Evolutionary conservation across 2,329 filamentous ascomycete genomes (phyloP).

Genomic region (Sclerotiophoma versabilis): DNA sequence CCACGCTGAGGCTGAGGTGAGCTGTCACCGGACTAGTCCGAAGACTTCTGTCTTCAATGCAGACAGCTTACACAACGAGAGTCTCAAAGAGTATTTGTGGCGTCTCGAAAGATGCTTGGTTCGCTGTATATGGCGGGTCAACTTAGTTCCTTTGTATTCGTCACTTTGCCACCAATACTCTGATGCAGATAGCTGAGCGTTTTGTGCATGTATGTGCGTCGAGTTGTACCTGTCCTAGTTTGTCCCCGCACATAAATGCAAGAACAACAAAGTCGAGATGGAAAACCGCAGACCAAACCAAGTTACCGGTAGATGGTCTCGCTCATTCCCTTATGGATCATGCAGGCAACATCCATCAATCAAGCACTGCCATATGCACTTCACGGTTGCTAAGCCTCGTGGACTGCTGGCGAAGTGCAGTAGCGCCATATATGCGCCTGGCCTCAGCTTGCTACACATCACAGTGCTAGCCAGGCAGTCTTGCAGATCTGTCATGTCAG

Average conservation of each 20-base stretch:
- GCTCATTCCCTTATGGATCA: background rate
- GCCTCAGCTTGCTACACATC: background rate
- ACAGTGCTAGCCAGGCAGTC: conserved; percentile 1
- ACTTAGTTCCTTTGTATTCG: background rate
- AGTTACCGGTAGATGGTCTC: background rate
- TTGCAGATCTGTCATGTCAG: conserved; percentile 2
- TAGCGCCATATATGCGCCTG: conserved; percentile 1
- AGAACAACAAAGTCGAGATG: conserved; percentile 6
- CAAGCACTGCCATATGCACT: background rate
- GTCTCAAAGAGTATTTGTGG: conserved; percentile 5
- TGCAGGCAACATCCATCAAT: conserved; percentile 9
- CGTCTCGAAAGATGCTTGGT: conserved; percentile 3
- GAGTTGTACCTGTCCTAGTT: background rate
- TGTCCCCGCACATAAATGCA: conserved; percentile 12
- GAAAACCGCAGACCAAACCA: background rate
- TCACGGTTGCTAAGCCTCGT: conserved; percentile 7
- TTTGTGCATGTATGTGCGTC: conserved; percentile 12
- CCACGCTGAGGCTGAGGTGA: conserved; percentile 23
- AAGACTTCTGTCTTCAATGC: background rate
- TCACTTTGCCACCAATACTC: conserved; percentile 15
- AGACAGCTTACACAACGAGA: background rate
- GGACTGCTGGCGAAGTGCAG: background rate
- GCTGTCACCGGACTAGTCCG: conserved; percentile 7
- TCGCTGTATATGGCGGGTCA: conserved; percentile 9
- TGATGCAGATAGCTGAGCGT: conserved; percentile 16